Evolutionary conservation across 495 filamentous ascomycete genomes (phyloP).

Genomic region (Xylaria bambusicola): DNA sequence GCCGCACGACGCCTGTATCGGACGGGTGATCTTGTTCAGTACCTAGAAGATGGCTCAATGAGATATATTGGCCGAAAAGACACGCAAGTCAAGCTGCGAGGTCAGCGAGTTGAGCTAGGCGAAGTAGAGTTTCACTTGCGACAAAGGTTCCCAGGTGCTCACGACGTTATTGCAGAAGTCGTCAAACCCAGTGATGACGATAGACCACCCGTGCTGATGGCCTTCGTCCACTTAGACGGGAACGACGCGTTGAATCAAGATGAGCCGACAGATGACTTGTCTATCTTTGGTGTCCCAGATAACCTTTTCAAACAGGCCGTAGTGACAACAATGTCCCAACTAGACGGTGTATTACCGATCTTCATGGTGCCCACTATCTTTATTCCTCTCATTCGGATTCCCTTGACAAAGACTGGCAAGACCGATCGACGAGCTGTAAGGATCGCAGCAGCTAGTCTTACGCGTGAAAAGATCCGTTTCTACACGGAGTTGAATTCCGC

Average conservation of each 20-base stretch:
- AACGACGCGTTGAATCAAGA: too few relatives aligned
- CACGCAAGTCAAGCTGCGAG: slow-evolving; percentile 28
- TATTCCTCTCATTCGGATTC: slow-evolving; percentile 18
- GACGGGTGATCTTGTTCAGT: slow-evolving; percentile 49
- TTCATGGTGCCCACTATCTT: slow-evolving; percentile 31
- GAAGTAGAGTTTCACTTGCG: slow-evolving; percentile 38
- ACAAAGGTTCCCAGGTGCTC: slow-evolving; percentile 11
- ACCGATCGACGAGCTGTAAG: slow-evolving; percentile 17
- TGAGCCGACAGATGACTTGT: too few relatives aligned
- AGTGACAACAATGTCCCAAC: neutral
- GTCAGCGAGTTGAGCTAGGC: slow-evolving; percentile 44
- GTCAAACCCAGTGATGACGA: slow-evolving; percentile 26
- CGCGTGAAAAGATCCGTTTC: neutral
- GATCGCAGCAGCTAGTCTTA: neutral
- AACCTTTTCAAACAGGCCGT: neutral
- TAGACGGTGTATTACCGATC: slow-evolving; percentile 14
- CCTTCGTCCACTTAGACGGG: neutral
- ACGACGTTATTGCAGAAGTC: slow-evolving; percentile 48
- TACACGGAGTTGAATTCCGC: too few relatives aligned
- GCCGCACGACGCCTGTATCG: slow-evolving; percentile 47
- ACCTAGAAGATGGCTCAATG: neutral
- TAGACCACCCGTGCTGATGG: neutral
- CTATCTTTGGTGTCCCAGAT: slow-evolving; percentile 2
- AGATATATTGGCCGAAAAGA: neutral
- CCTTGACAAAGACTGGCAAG: slow-evolving; percentile 4